Conservation (phyloP, 768 basidiomycete genomes). For the Saitozyma sp. region DNA sequence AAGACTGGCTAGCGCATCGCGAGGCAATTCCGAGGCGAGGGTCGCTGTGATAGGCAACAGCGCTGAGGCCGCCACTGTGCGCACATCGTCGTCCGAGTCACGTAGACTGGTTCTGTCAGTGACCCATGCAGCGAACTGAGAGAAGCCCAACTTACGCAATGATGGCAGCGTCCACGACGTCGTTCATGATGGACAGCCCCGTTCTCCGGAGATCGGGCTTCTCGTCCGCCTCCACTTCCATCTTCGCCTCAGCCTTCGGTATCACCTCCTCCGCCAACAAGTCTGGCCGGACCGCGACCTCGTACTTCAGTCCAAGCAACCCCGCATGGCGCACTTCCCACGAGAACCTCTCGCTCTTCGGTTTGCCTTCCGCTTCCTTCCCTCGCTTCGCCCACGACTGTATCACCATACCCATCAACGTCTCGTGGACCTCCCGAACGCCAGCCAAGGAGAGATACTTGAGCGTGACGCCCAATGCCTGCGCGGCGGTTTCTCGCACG, state of each 20-base stretch:
- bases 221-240: slow-evolving; percentile 16
- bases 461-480: slow-evolving; percentile 85
- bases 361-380: slow-evolving; percentile 33
- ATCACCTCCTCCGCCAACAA: slow-evolving; percentile 59
- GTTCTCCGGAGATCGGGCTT: slow-evolving; percentile 20
- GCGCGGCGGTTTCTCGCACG: slow-evolving; percentile 92
- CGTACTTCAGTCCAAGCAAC: slow-evolving; percentile 92
- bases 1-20: slow-evolving; percentile 69
- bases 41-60: slow-evolving; percentile 80
- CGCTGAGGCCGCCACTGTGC: slow-evolving; percentile 90
- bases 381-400: slow-evolving; percentile 66
- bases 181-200: slow-evolving; percentile 60
- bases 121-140: slow-evolving; percentile 8
- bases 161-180: slow-evolving; percentile 85
- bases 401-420: slow-evolving; percentile 88
- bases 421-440: slow-evolving; percentile 73
- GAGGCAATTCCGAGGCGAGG: slow-evolving; percentile 69
- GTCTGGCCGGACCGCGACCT: slow-evolving; percentile 89
- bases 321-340: slow-evolving; percentile 99
- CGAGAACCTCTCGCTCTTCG: slow-evolving; percentile 59
- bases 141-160: slow-evolving; percentile 66
- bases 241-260: slow-evolving; percentile 33
- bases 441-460: slow-evolving; percentile 82
- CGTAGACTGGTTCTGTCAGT: slow-evolving; percentile 61
- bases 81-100: slow-evolving; percentile 93